phyloP scores from a whole-genome alignment of 2,329 filamentous ascomycete genomes.

The Pseudofabraea citricarpa region DNA sequence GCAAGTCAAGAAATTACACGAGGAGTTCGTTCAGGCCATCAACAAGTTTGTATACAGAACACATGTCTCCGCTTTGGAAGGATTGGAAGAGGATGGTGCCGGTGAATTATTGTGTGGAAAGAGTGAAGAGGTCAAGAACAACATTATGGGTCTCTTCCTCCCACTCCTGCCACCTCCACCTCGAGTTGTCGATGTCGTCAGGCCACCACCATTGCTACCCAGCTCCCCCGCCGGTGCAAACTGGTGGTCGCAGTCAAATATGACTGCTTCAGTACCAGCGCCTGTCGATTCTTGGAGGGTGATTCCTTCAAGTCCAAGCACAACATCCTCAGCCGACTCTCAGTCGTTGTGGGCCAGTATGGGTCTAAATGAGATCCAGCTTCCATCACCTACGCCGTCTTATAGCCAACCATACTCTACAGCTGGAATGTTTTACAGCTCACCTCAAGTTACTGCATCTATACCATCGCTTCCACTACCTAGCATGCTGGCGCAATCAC shows the following conservation, averaged over 20 bases:
- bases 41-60: slow-evolving; percentile 97
- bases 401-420: slow-evolving; percentile 76
- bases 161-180: slow-evolving; percentile 82
- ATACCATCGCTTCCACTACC: slow-evolving; percentile 77
- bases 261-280: slow-evolving; percentile 60
- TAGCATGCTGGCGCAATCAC: slow-evolving; percentile 77
- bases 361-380: slow-evolving; percentile 66
- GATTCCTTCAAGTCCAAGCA: slow-evolving; percentile 80
- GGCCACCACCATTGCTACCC: slow-evolving; percentile 78
- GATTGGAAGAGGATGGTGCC: slow-evolving; percentile 91
- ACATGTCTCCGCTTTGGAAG: slow-evolving; percentile 82
- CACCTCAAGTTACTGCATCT: slow-evolving; percentile 68
- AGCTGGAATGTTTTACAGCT: slow-evolving; percentile 73
- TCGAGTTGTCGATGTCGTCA: slow-evolving; percentile 82
- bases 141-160: slow-evolving; percentile 78
- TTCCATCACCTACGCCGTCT: slow-evolving; percentile 74
- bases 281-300: slow-evolving; percentile 87
- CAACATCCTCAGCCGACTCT: slow-evolving; percentile 69
- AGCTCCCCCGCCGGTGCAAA: slow-evolving; percentile 69
- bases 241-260: slow-evolving; percentile 74
- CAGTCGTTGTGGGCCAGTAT: slow-evolving; percentile 76
- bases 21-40: slow-evolving; percentile 91
- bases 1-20: slow-evolving; percentile 94
- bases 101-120: slow-evolving; percentile 89
- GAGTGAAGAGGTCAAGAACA: slow-evolving; percentile 88